Evolutionary conservation across 2,329 filamentous ascomycete genomes (phyloP).

Genomic region (Rasamsonia emersonii): DNA sequence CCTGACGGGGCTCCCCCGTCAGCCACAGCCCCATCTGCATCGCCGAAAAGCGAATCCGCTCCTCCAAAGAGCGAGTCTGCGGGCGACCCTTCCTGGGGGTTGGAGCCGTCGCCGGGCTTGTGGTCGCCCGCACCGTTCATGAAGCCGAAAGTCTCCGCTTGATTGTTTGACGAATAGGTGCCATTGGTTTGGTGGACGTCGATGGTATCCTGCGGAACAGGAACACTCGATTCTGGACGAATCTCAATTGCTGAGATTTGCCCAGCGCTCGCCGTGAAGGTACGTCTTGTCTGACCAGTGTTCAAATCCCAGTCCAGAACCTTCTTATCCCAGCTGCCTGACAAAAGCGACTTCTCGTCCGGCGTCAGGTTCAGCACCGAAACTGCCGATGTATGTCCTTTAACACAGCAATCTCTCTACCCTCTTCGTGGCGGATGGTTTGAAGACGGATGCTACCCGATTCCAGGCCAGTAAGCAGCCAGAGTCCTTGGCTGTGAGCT

Average conservation of each 20-base stretch:
- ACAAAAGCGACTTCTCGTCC: conserved; percentile 80
- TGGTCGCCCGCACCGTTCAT: conserved; percentile 29
- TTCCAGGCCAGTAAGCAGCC: conserved; percentile 84
- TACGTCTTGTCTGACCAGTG: conserved; percentile 65
- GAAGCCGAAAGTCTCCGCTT: conserved; percentile 46
- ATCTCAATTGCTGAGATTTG: conserved; percentile 87
- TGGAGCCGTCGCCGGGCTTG: conserved; percentile 34
- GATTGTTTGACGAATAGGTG: conserved; percentile 70
- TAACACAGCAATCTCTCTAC: conserved; percentile 74
- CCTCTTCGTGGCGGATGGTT: conserved; percentile 88
- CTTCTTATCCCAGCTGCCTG: conserved; percentile 93
- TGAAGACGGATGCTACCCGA: conserved; percentile 90
- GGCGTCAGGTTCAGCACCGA: conserved; percentile 73
- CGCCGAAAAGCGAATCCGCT: conserved; percentile 84
- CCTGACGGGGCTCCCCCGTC: conserved; percentile 42
- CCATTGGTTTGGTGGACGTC: conserved; percentile 47
- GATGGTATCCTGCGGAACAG: conserved; percentile 64
- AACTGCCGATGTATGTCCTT: conserved; percentile 85
- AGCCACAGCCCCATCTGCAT: conserved; percentile 52
- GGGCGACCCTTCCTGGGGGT: conserved; percentile 55
- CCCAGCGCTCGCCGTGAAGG: conserved; percentile 66
- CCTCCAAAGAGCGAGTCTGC: conserved; percentile 77
- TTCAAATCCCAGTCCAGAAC: conserved; percentile 94
- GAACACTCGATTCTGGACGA: conserved; percentile 64
- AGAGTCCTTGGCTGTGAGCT: conserved; percentile 79